Conservation (phyloP, 1,284 basidiomycete genomes). For the Pseudozyma tsukubaensis region DNA sequence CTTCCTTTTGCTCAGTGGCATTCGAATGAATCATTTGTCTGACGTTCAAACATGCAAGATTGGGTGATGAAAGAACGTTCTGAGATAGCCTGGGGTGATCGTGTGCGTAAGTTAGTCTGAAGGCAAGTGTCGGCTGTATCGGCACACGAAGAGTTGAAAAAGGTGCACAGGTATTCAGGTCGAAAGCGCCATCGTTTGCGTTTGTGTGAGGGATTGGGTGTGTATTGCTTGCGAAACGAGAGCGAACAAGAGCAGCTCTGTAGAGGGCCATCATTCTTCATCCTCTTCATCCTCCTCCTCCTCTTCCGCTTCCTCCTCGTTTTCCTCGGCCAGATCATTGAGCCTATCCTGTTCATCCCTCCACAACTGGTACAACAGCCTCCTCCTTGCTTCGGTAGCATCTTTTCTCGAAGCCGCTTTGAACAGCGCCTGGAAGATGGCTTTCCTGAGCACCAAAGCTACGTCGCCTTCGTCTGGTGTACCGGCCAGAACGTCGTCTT, state of each 20-base stretch:
- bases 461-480: conserved; percentile 12
- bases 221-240: background rate
- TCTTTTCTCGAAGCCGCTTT: conserved; percentile 79
- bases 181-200: too few species aligned
- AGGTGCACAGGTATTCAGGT: too few species aligned
- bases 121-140: too few species aligned
- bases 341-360: conserved; percentile 71
- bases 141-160: too few species aligned
- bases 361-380: conserved; percentile 85
- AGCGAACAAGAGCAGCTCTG: too few species aligned
- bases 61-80: too few species aligned
- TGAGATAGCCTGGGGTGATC: too few species aligned
- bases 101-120: too few species aligned
- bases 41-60: too few species aligned
- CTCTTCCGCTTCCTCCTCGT: conserved; percentile 3
- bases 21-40: too few species aligned
- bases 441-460: conserved; percentile 72
- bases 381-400: conserved; percentile 80
- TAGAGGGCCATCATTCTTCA: background rate
- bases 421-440: conserved; percentile 78
- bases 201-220: too few species aligned
- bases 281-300: conserved; percentile 6
- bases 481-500: conserved; percentile 7
- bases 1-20: too few species aligned
- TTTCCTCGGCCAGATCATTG: conserved; percentile 12